Percentiles rank a stretch among this genome's conserved stretches.
These are phyloP conservation scores for Rubus parviflorus DNA, from an alignment of 306 rosid genomes.

Conservation along the genomic window DNA sequence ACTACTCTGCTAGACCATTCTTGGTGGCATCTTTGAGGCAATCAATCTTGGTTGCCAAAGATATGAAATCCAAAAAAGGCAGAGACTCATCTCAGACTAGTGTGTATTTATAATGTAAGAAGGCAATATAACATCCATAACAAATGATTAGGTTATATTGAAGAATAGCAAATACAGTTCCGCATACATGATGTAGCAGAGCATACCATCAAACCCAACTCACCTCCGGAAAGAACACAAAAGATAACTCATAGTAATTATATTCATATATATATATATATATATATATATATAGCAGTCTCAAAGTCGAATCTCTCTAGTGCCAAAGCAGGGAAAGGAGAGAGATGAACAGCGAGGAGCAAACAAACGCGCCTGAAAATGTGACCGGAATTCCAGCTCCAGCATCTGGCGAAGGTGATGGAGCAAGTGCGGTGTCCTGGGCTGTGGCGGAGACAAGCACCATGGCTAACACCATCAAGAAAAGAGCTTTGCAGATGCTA, in stretches of 20 bases:
- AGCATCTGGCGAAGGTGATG: slow-evolving; percentile 39
- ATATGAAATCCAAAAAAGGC: background rate
- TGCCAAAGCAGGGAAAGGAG: slow-evolving; percentile 33
- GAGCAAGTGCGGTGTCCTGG: slow-evolving; percentile 38
- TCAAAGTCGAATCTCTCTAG: slow-evolving; percentile 26
- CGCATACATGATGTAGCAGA: background rate
- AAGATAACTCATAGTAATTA: background rate
- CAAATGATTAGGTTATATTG: slow-evolving; percentile 14
- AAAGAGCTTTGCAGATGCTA: slow-evolving; percentile 34
- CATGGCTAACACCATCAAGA: slow-evolving; percentile 30
- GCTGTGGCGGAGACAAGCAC: slow-evolving; percentile 39
- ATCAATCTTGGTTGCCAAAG: background rate
- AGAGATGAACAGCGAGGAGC: slow-evolving; percentile 40
- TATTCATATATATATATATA: slow-evolving; percentile 6
- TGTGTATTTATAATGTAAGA: background rate
- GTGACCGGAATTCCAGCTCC: slow-evolving; percentile 53
- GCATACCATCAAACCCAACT: background rate
- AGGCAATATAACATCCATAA: slow-evolving; percentile 14
- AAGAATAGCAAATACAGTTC: slow-evolving; percentile 5
- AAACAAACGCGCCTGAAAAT: slow-evolving; percentile 26
- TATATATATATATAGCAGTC: slow-evolving; percentile 10
- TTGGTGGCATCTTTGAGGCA: background rate
- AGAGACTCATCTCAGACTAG: background rate
- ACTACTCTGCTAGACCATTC: background rate
- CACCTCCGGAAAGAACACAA: background rate